Evolutionary conservation across 495 filamentous ascomycete genomes (phyloP).

Genomic region (Letharia columbiana): DNA sequence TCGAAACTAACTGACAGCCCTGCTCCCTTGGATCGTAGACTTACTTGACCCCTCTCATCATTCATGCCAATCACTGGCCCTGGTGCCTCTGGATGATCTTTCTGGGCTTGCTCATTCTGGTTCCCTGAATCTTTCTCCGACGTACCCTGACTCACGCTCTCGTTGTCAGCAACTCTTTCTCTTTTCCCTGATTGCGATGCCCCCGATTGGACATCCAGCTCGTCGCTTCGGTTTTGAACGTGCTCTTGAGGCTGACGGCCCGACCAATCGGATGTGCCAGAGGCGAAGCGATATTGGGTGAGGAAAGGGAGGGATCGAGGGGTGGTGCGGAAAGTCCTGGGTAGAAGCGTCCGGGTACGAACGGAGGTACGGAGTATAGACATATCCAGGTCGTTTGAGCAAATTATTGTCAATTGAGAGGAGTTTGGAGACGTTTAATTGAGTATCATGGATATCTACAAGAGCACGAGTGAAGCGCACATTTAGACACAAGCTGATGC

Average conservation of each 20-base stretch:
- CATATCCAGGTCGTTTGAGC: neutral
- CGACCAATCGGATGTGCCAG: constrained; percentile 28
- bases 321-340: constrained; percentile 14
- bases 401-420: neutral
- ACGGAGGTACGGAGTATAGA: constrained; percentile 4
- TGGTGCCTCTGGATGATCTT: constrained; percentile 57
- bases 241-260: constrained; percentile 34
- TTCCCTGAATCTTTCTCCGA: constrained; percentile 38
- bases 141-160: constrained; percentile 35
- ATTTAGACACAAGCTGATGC: neutral
- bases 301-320: constrained; percentile 4
- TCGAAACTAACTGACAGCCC: neutral
- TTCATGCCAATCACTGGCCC: constrained; percentile 62
- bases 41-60: constrained; percentile 53
- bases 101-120: constrained; percentile 45
- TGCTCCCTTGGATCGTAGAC: neutral
- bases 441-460: neutral
- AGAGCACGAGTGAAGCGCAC: neutral
- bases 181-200: constrained; percentile 33
- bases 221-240: constrained; percentile 31
- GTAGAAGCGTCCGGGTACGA: constrained; percentile 2
- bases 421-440: constrained; percentile 16
- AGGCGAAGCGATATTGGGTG: constrained; percentile 11
- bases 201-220: constrained; percentile 37
- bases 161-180: constrained; percentile 35